Evolutionary conservation across 495 filamentous ascomycete species (phyloP).

Genomic region (Neurospora sp.): DNA sequence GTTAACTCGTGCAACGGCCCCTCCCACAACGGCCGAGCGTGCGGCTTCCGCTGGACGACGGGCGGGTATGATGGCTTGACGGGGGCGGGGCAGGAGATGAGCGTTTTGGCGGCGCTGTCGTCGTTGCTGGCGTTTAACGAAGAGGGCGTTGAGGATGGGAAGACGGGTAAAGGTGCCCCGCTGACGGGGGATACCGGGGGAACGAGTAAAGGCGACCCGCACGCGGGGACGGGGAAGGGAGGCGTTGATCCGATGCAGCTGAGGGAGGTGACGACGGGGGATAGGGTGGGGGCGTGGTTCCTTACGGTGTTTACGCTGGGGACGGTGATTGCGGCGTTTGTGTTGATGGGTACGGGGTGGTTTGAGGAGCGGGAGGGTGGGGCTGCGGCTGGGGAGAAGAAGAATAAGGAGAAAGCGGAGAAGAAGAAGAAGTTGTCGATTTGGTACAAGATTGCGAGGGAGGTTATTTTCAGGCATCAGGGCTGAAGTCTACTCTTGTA

Average conservation of each 20-base stretch:
- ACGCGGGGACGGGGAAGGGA: constrained; percentile 35
- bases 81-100: constrained; percentile 50
- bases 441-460: background rate
- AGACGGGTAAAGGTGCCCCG: background rate
- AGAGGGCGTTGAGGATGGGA: background rate
- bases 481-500: background rate
- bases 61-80: constrained; percentile 6
- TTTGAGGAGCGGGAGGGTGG: background rate
- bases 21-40: constrained; percentile 32
- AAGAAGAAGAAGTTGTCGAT: background rate
- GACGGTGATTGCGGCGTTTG: constrained; percentile 15
- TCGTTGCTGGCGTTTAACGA: constrained; percentile 32
- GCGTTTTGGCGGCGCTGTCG: constrained; percentile 38
- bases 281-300: constrained; percentile 47
- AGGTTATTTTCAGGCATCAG: background rate
- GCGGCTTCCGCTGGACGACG: constrained; percentile 41
- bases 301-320: constrained; percentile 36
- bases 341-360: constrained; percentile 16
- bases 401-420: background rate
- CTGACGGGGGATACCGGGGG: constrained; percentile 33
- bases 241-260: constrained; percentile 12
- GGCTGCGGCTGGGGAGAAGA: background rate
- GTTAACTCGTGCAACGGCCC: constrained; percentile 54
- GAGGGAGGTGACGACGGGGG: constrained; percentile 36
- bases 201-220: constrained; percentile 49